Percentiles rank a stretch among this genome's conserved stretches.
These are phyloP conservation scores for Flaveria robusta DNA, from an alignment of 129 eudicot genomes.

Conservation along the genomic window DNA sequence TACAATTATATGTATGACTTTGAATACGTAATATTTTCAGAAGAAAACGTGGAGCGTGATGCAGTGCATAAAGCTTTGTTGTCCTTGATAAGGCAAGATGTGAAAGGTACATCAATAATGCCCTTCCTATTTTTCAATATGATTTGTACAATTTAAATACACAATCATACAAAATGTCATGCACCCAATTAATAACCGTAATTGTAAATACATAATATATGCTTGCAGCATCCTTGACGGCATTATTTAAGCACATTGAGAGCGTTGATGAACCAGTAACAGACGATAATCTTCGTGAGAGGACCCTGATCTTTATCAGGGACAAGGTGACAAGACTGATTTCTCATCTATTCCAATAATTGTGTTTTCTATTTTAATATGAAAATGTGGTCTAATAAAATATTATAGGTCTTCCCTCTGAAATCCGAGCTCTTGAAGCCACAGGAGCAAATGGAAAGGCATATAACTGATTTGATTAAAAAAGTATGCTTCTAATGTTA, in stretches of 20 bases:
- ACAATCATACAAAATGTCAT: not conserved
- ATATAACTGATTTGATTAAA: conserved; percentile 86
- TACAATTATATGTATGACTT: conserved; percentile 20
- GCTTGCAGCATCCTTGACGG: conserved; percentile 81
- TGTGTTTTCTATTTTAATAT: not conserved
- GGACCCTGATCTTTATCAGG: conserved; percentile 75
- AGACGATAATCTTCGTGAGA: conserved; percentile 91
- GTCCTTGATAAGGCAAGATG: conserved; percentile 92
- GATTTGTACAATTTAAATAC: not conserved
- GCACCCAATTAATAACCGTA: conserved; percentile 1
- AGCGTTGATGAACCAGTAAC: conserved; percentile 76
- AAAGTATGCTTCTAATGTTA: conserved; percentile 45
- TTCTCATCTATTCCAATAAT: not conserved
- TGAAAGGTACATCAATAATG: conserved; percentile 54
- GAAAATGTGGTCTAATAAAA: conserved; percentile 12
- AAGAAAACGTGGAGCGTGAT: conserved; percentile 98
- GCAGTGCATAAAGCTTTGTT: conserved; percentile 91
- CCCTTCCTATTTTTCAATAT: not conserved
- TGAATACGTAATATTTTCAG: conserved; percentile 42
- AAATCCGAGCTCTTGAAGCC: conserved; percentile 93
- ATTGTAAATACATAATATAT: conserved; percentile 17
- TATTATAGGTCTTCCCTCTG: conserved; percentile 77
- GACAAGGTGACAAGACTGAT: conserved; percentile 62
- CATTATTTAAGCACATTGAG: conserved; percentile 89
- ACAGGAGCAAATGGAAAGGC: conserved; percentile 89